Conservation (phyloP, 306 rosid species). For the Sicyos edulis region DNA sequence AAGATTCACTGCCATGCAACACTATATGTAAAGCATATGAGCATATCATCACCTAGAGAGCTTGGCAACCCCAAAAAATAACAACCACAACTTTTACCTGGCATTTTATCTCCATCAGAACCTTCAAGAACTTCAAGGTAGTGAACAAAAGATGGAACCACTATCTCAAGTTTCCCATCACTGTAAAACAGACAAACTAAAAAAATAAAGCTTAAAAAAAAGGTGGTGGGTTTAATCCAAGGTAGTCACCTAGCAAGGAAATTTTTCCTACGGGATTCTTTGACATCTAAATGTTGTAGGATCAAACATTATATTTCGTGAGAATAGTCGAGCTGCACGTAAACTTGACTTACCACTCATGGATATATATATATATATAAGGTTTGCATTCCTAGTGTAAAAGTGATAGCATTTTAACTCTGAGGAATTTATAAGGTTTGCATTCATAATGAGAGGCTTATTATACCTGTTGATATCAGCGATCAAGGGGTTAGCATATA, state of each 20-base stretch:
- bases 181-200: constrained; percentile 37
- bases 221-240: background rate
- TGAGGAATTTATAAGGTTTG: background rate
- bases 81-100: constrained; percentile 42
- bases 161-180: constrained; percentile 95
- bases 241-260: too few species aligned
- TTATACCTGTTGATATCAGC: constrained; percentile 87
- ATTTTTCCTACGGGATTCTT: too few species aligned
- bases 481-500: constrained; percentile 87
- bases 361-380: too few species aligned
- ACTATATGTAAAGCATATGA: background rate
- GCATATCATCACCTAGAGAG: background rate
- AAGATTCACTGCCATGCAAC: background rate
- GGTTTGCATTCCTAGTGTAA: background rate
- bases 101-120: constrained; percentile 94
- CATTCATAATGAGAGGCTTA: background rate
- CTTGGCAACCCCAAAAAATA: background rate
- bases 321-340: too few species aligned
- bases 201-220: constrained; percentile 13
- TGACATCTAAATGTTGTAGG: too few species aligned
- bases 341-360: too few species aligned
- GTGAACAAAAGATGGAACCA: constrained; percentile 92
- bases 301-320: too few species aligned
- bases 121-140: constrained; percentile 97
- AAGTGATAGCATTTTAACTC: background rate